Conservation (phyloP, 352 stramenopile genomes). For the Pythium coloratum region DNA sequence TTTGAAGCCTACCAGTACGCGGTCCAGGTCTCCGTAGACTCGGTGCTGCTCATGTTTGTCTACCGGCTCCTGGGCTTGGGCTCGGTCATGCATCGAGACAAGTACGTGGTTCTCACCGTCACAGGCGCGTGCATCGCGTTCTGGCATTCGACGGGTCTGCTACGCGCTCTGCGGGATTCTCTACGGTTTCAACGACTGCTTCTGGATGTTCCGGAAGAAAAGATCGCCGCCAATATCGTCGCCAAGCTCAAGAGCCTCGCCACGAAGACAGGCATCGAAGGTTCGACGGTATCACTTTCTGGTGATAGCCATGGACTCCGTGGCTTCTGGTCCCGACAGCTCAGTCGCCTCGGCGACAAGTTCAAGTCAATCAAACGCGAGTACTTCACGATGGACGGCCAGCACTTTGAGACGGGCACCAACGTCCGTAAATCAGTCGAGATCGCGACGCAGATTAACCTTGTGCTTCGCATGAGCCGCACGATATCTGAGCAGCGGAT, state of each 20-base stretch:
- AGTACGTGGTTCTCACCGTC: neutral
- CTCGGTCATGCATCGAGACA: neutral
- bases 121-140: conserved; percentile 6
- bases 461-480: conserved; percentile 13
- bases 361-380: neutral
- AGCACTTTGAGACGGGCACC: conserved; percentile 14
- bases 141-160: conserved; percentile 7
- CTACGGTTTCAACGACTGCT: conserved; percentile 9
- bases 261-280: no score
- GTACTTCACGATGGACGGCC: conserved; percentile 18
- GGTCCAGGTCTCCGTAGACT: neutral
- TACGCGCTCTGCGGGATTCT: conserved; percentile 3
- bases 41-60: neutral
- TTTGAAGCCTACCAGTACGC: conserved; percentile 16
- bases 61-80: conserved; percentile 15
- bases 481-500: conserved; percentile 3
- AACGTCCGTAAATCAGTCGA: conserved; percentile 19
- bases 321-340: no score
- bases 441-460: conserved; percentile 16
- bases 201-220: conserved; percentile 10
- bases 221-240: neutral
- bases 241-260: neutral
- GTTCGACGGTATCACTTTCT: no score
- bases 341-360: neutral
- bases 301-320: no score